Conservation (phyloP, 2,329 filamentous ascomycete species). For the Whalleya microplaca region DNA sequence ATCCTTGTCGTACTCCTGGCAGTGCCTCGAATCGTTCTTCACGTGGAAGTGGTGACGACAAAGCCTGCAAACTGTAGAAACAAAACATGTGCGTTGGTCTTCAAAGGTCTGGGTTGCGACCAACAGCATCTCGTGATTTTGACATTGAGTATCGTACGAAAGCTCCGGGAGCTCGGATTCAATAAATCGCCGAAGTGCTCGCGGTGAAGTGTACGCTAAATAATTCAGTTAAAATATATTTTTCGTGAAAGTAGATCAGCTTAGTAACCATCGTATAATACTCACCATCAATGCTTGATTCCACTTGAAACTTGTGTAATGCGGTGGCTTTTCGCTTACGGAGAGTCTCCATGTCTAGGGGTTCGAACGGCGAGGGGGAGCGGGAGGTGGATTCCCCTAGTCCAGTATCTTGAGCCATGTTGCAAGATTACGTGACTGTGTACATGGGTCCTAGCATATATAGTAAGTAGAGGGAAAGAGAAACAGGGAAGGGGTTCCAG, state of each 20-base stretch:
- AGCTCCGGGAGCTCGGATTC: conserved; percentile 26
- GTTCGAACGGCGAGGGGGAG: not conserved
- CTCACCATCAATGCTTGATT: conserved; percentile 13
- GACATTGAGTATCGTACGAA: conserved; percentile 13
- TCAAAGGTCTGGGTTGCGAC: conserved; percentile 25
- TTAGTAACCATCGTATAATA: not conserved
- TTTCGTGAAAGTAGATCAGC: not conserved
- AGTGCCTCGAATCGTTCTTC: conserved; percentile 19
- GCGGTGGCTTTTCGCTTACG: conserved; percentile 10
- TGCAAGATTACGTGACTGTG: not conserved
- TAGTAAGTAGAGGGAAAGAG: not conserved
- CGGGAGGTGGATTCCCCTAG: not conserved
- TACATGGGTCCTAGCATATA: not conserved
- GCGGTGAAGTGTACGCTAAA: conserved; percentile 36
- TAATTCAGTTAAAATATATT: not conserved
- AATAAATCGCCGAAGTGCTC: conserved; percentile 32
- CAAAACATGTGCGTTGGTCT: conserved; percentile 14
- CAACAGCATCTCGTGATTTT: conserved; percentile 34
- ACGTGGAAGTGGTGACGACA: conserved; percentile 38
- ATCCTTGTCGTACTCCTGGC: conserved; percentile 6
- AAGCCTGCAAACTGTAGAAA: conserved; percentile 33
- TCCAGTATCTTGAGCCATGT: not conserved
- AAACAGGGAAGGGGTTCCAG: not conserved
- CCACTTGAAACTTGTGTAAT: not conserved
- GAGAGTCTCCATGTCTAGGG: conserved; percentile 4